A percentile compares a stretch with the other conserved stretches of the same genome.
Conservation (phyloP, 2,329 filamentous ascomycete species). For the Trichothecium roseum region DNA sequence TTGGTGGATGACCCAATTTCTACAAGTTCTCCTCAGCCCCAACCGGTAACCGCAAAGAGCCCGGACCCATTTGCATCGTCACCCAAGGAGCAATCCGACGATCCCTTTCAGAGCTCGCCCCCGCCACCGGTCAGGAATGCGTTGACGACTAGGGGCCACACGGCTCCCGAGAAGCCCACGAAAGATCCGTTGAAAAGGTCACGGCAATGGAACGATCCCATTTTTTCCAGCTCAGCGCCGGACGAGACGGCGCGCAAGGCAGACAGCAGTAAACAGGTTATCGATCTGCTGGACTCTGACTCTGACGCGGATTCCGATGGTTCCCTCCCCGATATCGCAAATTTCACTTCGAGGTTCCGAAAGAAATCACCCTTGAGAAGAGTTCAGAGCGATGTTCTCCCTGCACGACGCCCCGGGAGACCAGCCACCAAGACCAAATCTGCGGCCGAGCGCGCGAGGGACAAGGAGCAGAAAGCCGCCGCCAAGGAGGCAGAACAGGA, state of each 20-base stretch:
- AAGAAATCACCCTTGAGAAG: constrained; percentile 14
- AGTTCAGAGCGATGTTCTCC: constrained; percentile 19
- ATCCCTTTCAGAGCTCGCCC: constrained; percentile 9
- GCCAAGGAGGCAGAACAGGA: constrained; percentile 45
- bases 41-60: not conserved
- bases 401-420: constrained; percentile 9
- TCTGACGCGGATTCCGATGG: constrained; percentile 24
- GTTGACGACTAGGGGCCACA: too few species aligned
- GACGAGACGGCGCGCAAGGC: constrained; percentile 24
- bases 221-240: constrained; percentile 40
- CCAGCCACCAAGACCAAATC: constrained; percentile 16
- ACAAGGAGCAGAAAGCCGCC: constrained; percentile 33
- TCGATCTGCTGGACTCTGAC: constrained; percentile 23
- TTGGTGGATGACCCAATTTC: too few species aligned
- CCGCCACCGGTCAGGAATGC: not conserved
- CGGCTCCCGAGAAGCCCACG: not conserved
- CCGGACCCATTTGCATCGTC: constrained; percentile 26
- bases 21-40: not conserved
- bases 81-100: constrained; percentile 11
- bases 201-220: constrained; percentile 20
- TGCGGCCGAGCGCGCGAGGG: constrained; percentile 24
- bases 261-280: constrained; percentile 5
- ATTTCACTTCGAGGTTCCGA: constrained; percentile 19
- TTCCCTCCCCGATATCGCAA: constrained; percentile 36
- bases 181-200: constrained; percentile 4